phyloP scores from a whole-genome alignment of 2,329 filamentous ascomycete species.

The Nemania sp. region DNA sequence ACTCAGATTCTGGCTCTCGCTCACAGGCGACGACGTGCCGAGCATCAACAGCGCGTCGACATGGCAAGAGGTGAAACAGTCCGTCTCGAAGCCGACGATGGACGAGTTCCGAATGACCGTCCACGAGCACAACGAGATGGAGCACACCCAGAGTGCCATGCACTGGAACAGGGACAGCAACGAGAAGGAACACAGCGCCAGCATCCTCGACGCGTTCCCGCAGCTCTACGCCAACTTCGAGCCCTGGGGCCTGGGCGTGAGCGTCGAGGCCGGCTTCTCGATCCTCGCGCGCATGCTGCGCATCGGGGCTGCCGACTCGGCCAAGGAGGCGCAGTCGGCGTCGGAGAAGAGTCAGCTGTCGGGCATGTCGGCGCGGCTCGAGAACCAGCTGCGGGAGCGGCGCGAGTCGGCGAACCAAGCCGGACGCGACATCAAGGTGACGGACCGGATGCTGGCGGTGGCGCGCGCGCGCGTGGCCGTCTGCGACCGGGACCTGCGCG shows the following conservation, averaged over 20 bases:
- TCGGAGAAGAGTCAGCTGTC: background rate
- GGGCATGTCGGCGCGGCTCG: background rate
- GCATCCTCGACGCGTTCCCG: background rate
- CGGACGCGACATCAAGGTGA: slow-evolving; percentile 4
- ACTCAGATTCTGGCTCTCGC: background rate
- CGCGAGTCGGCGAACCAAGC: slow-evolving; percentile 1
- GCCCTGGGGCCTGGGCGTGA: background rate
- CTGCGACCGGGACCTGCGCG: background rate
- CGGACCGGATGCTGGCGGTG: background rate
- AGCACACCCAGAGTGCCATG: background rate
- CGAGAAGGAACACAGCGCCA: background rate
- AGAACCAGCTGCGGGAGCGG: slow-evolving; percentile 8
- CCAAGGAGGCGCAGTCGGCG: background rate
- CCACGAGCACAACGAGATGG: background rate
- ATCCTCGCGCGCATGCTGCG: background rate
- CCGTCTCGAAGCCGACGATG: background rate
- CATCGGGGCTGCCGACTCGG: background rate
- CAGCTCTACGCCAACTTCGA: background rate
- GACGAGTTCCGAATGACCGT: background rate
- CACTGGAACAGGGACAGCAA: background rate
- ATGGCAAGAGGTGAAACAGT: slow-evolving; percentile 4
- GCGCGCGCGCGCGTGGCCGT: background rate
- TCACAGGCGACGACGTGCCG: slow-evolving; percentile 4
- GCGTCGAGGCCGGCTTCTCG: background rate
- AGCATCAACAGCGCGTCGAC: background rate